Evolutionary conservation across 805 yeast species (phyloP).

Genomic region (Zygotorulaspora danielsina): DNA sequence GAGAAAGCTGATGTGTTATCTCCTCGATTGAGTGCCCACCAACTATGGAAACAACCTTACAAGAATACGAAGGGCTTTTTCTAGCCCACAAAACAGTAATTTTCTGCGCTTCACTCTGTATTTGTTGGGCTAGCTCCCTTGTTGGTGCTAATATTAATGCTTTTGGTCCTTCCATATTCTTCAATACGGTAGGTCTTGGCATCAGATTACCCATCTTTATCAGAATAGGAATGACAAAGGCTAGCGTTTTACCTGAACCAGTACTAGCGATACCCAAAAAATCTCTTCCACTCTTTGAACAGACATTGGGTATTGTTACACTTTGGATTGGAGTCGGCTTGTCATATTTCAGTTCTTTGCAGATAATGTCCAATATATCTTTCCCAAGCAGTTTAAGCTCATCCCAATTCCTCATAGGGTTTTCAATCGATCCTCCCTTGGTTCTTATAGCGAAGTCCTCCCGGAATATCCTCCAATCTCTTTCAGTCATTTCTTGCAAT

Average conservation of each 20-base stretch:
- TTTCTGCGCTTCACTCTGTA: slow-evolving; percentile 58
- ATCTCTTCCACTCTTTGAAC: slow-evolving; percentile 49
- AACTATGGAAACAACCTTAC: slow-evolving; percentile 60
- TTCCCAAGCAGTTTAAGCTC: slow-evolving; percentile 51
- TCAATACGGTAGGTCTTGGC: slow-evolving; percentile 43
- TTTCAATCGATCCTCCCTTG: slow-evolving; percentile 40
- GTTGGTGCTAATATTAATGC: slow-evolving; percentile 85
- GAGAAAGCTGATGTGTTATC: slow-evolving; percentile 52
- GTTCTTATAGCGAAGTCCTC: slow-evolving; percentile 70
- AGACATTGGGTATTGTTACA: slow-evolving; percentile 71
- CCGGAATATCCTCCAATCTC: slow-evolving; percentile 87
- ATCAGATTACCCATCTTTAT: slow-evolving; percentile 49
- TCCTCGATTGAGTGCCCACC: slow-evolving; percentile 89
- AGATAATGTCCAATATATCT: slow-evolving; percentile 38
- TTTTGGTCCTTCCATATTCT: slow-evolving; percentile 57
- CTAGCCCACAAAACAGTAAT: slow-evolving; percentile 40
- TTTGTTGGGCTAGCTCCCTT: slow-evolving; percentile 89
- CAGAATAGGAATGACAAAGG: slow-evolving; percentile 71
- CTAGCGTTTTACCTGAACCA: slow-evolving; percentile 92
- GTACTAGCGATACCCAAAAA: slow-evolving; percentile 91
- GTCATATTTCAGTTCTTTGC: slow-evolving; percentile 41
- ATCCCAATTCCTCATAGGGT: slow-evolving; percentile 72
- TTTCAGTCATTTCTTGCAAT: slow-evolving; percentile 57
- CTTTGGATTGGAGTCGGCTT: slow-evolving; percentile 91
- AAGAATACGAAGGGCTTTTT: slow-evolving; percentile 25